Base-by-base conservation (phyloP, 768 basidiomycete species). In the Coprinopsis cinerea region DNA sequence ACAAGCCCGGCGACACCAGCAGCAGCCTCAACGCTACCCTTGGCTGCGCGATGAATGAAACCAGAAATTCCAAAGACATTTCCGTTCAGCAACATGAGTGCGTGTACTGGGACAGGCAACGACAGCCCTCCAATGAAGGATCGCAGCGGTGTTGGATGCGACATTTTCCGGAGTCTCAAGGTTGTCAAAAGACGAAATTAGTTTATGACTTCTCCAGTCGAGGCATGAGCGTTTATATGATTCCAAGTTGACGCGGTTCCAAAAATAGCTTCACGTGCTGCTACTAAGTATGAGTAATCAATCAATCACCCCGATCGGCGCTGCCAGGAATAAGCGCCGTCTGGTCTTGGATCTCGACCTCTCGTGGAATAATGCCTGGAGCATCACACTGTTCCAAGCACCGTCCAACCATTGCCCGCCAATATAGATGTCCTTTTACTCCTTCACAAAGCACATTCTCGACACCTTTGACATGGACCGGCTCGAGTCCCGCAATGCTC, bases 41-140 rank as follows among this genome's bases (percentile, higher is more conserved):
- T 67, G 5, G 71, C 60, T 0, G 76, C 70, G 42, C 73, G 68
- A 59, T 82, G 77, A 2, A 83, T 56, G 54, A 82, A 82, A 15
- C 81, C 80, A 22, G 81, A 82, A 46, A 83, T 75, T 1, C 82
- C 82, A 53, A 81, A 78, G 41, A 76, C 72, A 49, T 66, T 69
- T 20, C 81, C 79, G 49, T 80, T 82, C 34, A 81, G 67, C 13
- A 78, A 58, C 25, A 79, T 61, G 3, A 83, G 64, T 14, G 74
- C 62, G 55, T 82, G 76, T 2, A 75, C 72, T 1, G 82, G 69
- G 27, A 82, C 44, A 20, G 79, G 64, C 18, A 83, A 65, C 39
- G 73, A 70, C 23, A 79, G 45, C 5, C 82, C 82, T 15, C 81
- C 81, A 18, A 82, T 59, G 48, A 82, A 70, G 17, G 81, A 79